These are phyloP conservation scores for Aspergillus pseudoviridinutans DNA, from an alignment of 2,329 filamentous ascomycete species.

Conservation along the genomic window DNA sequence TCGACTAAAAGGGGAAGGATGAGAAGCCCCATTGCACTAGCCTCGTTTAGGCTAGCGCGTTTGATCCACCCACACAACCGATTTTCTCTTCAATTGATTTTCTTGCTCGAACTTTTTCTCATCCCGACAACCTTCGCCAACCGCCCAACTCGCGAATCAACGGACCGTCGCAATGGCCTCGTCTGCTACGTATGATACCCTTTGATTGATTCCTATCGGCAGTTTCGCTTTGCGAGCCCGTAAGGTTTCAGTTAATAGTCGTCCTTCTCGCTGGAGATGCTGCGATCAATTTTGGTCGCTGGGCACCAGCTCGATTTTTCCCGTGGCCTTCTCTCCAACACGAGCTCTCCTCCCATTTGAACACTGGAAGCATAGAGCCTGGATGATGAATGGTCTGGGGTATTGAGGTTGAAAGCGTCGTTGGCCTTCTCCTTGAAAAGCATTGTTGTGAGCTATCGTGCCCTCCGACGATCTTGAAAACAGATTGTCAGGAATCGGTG, in stretches of 20 bases:
- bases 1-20: conserved; percentile 4
- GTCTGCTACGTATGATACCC: conserved; percentile 58
- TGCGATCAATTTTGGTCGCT: conserved; percentile 35
- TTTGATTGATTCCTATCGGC: conserved; percentile 31
- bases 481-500: conserved; percentile 8
- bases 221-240: conserved; percentile 37
- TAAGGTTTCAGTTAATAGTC: conserved; percentile 67
- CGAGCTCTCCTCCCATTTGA: conserved; percentile 26
- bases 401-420: conserved; percentile 70
- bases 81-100: conserved; percentile 20
- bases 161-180: conserved; percentile 54
- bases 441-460: conserved; percentile 58
- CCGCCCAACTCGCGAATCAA: conserved; percentile 39
- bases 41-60: conserved; percentile 18
- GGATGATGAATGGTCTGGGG: conserved; percentile 61
- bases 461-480: conserved; percentile 12
- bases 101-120: conserved; percentile 21
- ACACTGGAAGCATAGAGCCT: conserved; percentile 40
- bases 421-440: conserved; percentile 68
- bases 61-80: conserved; percentile 32
- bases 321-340: conserved; percentile 29
- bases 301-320: conserved; percentile 77
- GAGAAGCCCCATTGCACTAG: background rate
- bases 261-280: conserved; percentile 74
- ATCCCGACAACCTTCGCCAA: conserved; percentile 35